These are phyloP conservation scores for Fagopyrum tataricum DNA, from an alignment of 148 eudicot genomes.

Conservation along the genomic window DNA sequence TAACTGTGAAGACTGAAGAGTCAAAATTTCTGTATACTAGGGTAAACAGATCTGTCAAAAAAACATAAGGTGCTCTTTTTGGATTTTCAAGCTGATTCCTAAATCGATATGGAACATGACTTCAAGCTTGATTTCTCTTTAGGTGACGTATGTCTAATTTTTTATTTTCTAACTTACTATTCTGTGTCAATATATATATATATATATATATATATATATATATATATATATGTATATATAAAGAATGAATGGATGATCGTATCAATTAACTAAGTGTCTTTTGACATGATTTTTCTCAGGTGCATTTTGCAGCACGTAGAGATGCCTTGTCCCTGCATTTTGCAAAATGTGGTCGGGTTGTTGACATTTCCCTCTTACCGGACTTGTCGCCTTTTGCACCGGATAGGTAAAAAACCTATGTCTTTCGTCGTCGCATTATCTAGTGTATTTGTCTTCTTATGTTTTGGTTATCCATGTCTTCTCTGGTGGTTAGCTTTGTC, in stretches of 20 bases:
- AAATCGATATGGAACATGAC: no score
- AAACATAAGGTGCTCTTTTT: no score
- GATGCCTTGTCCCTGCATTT: conserved; percentile 29
- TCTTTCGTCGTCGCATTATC: not conserved
- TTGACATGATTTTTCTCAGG: conserved; percentile 21
- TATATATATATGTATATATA: no score
- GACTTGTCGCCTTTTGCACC: conserved; percentile 13
- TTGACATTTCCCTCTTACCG: conserved; percentile 20
- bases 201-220: no score
- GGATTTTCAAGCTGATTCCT: no score
- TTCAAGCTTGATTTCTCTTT: not conserved
- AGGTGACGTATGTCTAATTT: not conserved
- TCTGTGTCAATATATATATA: conserved; percentile 6
- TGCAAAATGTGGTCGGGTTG: conserved; percentile 34
- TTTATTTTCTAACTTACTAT: conserved; percentile 9
- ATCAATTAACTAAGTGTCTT: not conserved
- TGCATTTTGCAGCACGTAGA: conserved; percentile 34
- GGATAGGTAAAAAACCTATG: conserved; percentile 21
- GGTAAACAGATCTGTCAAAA: no score
- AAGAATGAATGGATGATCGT: not conserved
- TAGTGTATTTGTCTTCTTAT: conserved; percentile 2
- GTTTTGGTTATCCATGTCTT: not conserved
- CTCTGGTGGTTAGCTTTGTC: conserved; percentile 4
- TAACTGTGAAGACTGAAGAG: no score
- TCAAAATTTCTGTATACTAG: no score